Base-by-base conservation (phyloP, 2,329 filamentous ascomycete species). In the Pleomassaria siparia region DNA sequence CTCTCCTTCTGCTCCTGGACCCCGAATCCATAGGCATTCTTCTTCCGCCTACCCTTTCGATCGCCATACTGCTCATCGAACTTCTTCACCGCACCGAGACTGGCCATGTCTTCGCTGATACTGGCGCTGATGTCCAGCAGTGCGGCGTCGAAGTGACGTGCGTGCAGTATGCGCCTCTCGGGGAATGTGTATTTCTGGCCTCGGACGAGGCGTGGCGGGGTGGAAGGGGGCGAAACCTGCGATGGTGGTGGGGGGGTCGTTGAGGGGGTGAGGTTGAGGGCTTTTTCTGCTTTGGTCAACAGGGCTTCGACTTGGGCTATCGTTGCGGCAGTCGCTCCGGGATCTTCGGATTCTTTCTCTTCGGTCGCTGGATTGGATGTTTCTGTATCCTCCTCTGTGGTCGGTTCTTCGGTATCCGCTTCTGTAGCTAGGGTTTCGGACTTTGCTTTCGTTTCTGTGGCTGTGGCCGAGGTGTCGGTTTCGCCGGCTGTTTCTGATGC, bases 21-120 rank as follows among this genome's bases (percentile, higher is more conserved):
- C 2, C 70, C 70, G 58, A 82, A 82, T 3, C 80, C 80, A 68
- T 76, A 79, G 1, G 74, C 73, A 21, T 70, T 83, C 70, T 81
- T 84, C 66, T 81, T 83, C 64, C 82, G 80, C 58, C 82, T 81
- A 1, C 80, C 82, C 63, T 83, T 86, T 28, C 86, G 81, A 66
- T 96, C 91, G 21, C 94, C 92, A 68, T 91, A 99, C 69, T 92
- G 88, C 73, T 96, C 89, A 66, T 99, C 94, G 64, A 97, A 99
- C 72, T 95, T 95, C 60, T 89, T 82, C 61, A 99, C 96, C 11
- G 89, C 88, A 55, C 84, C 83, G 53, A 99, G 76, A 18, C 32
- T 35, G 25, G 84, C 89, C 92, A 96, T 97, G 63, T 99, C 91
- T 70, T 96, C 92, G 60, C 84, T 91, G 56, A 96, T 91, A 61